These are phyloP conservation scores for Puccinia horiana DNA, from an alignment of 1,284 basidiomycete species.

Conservation along the genomic window DNA sequence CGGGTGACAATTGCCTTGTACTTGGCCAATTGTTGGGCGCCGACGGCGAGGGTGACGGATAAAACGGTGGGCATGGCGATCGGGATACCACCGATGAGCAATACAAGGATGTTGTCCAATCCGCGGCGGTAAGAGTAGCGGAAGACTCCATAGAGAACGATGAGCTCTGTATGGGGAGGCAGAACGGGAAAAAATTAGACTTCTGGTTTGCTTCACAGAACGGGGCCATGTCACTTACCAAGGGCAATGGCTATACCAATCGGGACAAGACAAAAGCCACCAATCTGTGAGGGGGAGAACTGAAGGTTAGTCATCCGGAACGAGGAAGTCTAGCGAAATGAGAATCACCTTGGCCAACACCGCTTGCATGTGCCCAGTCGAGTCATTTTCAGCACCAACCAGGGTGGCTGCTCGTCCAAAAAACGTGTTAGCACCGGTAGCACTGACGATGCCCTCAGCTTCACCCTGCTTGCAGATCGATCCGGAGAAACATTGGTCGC, in stretches of 20 bases:
- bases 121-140: conserved; percentile 85
- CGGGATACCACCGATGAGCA: conserved; percentile 97
- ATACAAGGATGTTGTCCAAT: conserved; percentile 92
- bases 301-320: conserved; percentile 57
- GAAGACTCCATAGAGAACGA: conserved; percentile 84
- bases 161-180: conserved; percentile 70
- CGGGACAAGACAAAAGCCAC: conserved; percentile 88
- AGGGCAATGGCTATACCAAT: conserved; percentile 63
- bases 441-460: conserved; percentile 93
- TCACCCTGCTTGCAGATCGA: conserved; percentile 97
- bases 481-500: conserved; percentile 93
- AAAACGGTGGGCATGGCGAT: conserved; percentile 95
- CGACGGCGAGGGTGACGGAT: conserved; percentile 93
- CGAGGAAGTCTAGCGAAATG: too few species aligned
- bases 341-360: conserved; percentile 42
- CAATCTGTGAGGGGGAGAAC: conserved; percentile 89
- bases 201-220: neutral
- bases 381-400: conserved; percentile 92
- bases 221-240: neutral
- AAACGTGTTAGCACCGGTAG: conserved; percentile 74
- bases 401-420: conserved; percentile 78
- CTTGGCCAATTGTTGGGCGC: conserved; percentile 95
- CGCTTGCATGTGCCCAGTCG: conserved; percentile 82
- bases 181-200: too few species aligned
- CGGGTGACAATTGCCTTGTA: conserved; percentile 98